Evolutionary conservation across 2,329 filamentous ascomycete species (phyloP), one percentile per base, ranked within the genome.

Genomic region (Paraphoma sp.): DNA sequence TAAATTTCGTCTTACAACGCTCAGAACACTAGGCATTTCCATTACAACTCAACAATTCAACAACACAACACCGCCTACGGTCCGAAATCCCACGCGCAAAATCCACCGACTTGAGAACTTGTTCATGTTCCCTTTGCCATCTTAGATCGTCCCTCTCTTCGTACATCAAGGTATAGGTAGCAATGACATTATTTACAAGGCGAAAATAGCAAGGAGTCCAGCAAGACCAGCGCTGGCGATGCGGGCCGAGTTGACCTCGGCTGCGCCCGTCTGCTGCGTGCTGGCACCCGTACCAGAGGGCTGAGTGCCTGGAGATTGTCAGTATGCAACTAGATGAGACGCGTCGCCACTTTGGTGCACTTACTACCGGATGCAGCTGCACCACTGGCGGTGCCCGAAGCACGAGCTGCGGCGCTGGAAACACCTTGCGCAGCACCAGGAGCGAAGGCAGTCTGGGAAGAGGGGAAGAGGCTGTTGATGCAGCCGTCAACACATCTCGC

Each of bases 401-500:
- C 53, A 51, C 61, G 62, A 54, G 65, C 67, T 42, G 64, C 68
- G 51, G 53, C 62, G 33, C 33, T 36, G 16, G 56, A 58, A 36
- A 64, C 69, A 36, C 64, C 53, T 48, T 49, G 52, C 28, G 67
- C 62, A 45, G 61, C 64, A 44, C 68, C 71, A 31, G 63, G 51
- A 42, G 45, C 57, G 40, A 54, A 60, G 11, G 60, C 62, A 33
- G 74, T 76, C 67, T 74, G 74, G 64, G 63, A 70, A 57, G 65
- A 77, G 68, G 82, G 79, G 77, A 82, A 84, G 67, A 80, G 73
- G 58, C 74, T 79, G 69, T 70, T 76, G 72, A 81, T 81, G 76
- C 84, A 86, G 55, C 69, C 65, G 50, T 80, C 73, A 67, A 82
- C 77, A 71, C 84, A 86, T 46, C 76, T 60, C 57, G 78, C 76